These are phyloP conservation scores for Penicillium turbatum DNA, from an alignment of 495 filamentous ascomycete genomes.

Conservation along the genomic window DNA sequence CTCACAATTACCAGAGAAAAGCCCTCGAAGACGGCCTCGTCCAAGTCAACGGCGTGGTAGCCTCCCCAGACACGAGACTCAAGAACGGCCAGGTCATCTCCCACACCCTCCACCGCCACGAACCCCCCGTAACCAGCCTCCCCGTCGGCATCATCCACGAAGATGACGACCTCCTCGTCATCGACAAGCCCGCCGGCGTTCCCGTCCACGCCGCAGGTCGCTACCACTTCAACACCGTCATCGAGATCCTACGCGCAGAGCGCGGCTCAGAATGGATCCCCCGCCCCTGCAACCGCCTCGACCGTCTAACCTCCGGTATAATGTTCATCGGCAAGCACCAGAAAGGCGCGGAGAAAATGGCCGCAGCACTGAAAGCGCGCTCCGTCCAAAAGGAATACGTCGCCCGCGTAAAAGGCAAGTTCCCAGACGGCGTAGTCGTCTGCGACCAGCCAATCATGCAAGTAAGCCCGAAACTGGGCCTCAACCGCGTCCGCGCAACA, in stretches of 20 bases:
- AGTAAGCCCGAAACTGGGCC: slow-evolving; percentile 89
- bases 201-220: slow-evolving; percentile 93
- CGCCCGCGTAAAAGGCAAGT: slow-evolving; percentile 83
- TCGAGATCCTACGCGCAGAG: slow-evolving; percentile 88
- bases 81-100: slow-evolving; percentile 83
- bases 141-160: slow-evolving; percentile 82
- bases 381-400: slow-evolving; percentile 92
- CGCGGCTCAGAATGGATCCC: slow-evolving; percentile 66
- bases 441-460: slow-evolving; percentile 92
- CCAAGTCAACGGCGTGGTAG: slow-evolving; percentile 64
- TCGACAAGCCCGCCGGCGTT: slow-evolving; percentile 92
- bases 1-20: slow-evolving; percentile 50
- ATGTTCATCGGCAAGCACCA: slow-evolving; percentile 94
- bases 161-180: slow-evolving; percentile 85
- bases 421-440: slow-evolving; percentile 74
- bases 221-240: slow-evolving; percentile 89
- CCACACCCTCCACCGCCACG: slow-evolving; percentile 92
- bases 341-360: slow-evolving; percentile 72
- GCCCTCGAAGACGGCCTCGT: slow-evolving; percentile 77
- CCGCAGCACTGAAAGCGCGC: slow-evolving; percentile 63
- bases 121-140: slow-evolving; percentile 81
- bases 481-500: slow-evolving; percentile 88
- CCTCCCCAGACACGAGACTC: slow-evolving; percentile 52
- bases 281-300: slow-evolving; percentile 87
- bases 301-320: slow-evolving; percentile 86